phyloP scores from a whole-genome alignment of 1,284 basidiomycete genomes.

The Ganoderma boninense region DNA sequence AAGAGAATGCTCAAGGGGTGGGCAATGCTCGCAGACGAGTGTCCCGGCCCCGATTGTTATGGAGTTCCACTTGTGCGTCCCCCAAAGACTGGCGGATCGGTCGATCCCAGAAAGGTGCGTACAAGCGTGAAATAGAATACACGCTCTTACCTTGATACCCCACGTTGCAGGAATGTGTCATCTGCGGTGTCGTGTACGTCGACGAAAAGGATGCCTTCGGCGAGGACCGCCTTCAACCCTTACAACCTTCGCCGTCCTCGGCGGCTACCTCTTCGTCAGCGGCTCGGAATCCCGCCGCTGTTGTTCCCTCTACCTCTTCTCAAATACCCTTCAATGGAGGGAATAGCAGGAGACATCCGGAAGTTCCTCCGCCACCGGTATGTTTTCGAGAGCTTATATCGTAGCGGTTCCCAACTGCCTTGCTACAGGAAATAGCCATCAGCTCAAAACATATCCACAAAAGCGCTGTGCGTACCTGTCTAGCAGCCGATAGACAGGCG shows the following conservation, averaged over 20 bases:
- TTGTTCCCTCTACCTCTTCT: slow-evolving; percentile 1
- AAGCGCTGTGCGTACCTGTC: slow-evolving; percentile 3
- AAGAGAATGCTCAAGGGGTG: slow-evolving; percentile 79
- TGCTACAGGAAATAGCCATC: not conserved
- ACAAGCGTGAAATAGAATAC: slow-evolving; percentile 2
- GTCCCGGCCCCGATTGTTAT: slow-evolving; percentile 69
- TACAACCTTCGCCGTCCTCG: slow-evolving; percentile 24
- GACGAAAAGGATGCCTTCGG: slow-evolving; percentile 60
- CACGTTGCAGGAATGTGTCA: slow-evolving; percentile 74
- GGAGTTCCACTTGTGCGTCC: slow-evolving; percentile 79
- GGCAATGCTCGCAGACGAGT: slow-evolving; percentile 87
- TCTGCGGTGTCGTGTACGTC: slow-evolving; percentile 71
- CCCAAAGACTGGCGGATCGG: slow-evolving; percentile 66
- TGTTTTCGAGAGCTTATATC: not conserved
- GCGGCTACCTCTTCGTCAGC: slow-evolving; percentile 13
- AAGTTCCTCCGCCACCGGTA: slow-evolving; percentile 7
- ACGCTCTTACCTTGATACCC: not conserved
- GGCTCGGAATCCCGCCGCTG: not conserved
- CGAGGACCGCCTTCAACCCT: slow-evolving; percentile 54
- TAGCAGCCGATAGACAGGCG: slow-evolving; percentile 5
- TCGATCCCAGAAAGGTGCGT: slow-evolving; percentile 70
- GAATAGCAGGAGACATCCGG: slow-evolving; percentile 14
- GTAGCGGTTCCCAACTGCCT: not conserved
- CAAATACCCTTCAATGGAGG: slow-evolving; percentile 17
- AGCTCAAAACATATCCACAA: not conserved